Evolutionary conservation across 139 green algal species (phyloP), one percentile per base, ranked within the genome.

Genomic region (Chlamydomonas sphaeroides): DNA sequence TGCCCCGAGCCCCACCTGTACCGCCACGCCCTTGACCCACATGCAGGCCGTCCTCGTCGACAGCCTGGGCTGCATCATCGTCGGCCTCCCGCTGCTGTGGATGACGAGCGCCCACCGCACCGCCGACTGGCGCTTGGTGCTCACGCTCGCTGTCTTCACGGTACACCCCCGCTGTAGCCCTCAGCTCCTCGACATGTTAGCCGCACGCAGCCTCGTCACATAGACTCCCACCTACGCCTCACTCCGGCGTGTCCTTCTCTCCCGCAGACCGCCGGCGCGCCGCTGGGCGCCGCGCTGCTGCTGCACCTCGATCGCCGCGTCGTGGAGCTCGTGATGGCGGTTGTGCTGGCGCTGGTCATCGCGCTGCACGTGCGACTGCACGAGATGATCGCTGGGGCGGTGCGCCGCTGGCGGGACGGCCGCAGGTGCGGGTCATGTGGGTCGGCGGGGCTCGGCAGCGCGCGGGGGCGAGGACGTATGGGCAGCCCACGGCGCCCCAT

Each of bases 271-370:
- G n/a, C 81, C 2, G 84, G 84, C 0, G 65, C 84, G 1, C 84
- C 84, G 8, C 28, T 86, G 8, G 84, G 84, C 32, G 78, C 84
- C 36, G 65, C n/a, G 10, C 71, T 88, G 49, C 72, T 88, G 56
- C 80, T 63, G 3, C 23, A 51, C 28, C 71, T 88, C n/a, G 26
- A 73, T 36, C 32, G 57, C 23, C 51, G 78, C 0, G 49, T 38
- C 23, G 78, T 88, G 39, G 84, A 88, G 71, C 65, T 86, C 7
- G 53, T 59, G 5, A 84, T 86, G 78, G 78, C 41, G 3, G 63
- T n/a, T 11, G 63, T 88, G 28, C 26, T 88, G 78, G 8, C 84
- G 53, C 65, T 84, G 41, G 84, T 88, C n/a, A 86, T 88, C 35
- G n/a, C 28, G 25, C 25, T 86, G 4, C 78, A 88, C 45, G 63